Percentiles rank a stretch among this genome's conserved stretches.
These are phyloP conservation scores for Cadophora sp. DNA, from an alignment of 2,329 filamentous ascomycete species.

Conservation along the genomic window DNA sequence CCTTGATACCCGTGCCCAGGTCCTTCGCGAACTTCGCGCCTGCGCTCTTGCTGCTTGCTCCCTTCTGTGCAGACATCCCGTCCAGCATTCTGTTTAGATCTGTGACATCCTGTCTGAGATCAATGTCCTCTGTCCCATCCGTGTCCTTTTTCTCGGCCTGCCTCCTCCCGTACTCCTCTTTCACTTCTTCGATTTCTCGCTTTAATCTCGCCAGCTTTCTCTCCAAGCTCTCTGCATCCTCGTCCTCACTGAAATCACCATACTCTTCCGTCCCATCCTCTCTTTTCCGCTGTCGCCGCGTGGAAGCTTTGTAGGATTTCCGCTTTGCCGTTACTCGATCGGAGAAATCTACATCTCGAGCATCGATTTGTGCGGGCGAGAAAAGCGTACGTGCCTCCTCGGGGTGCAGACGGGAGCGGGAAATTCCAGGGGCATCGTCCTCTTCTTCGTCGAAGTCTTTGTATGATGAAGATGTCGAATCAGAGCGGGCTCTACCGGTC, in stretches of 20 bases:
- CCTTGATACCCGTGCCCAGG: slow-evolving; percentile 40
- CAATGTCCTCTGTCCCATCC: slow-evolving; percentile 46
- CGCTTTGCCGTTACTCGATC: slow-evolving; percentile 84
- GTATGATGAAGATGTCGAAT: slow-evolving; percentile 59
- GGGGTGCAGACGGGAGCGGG: slow-evolving; percentile 76
- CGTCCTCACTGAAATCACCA: slow-evolving; percentile 80
- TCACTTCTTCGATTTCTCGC: slow-evolving; percentile 79
- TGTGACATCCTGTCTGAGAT: slow-evolving; percentile 62
- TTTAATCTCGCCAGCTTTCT: slow-evolving; percentile 82
- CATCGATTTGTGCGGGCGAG: slow-evolving; percentile 75
- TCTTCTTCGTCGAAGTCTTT: slow-evolving; percentile 69
- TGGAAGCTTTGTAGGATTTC: slow-evolving; percentile 82
- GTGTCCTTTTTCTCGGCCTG: slow-evolving; percentile 53
- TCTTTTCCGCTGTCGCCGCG: slow-evolving; percentile 67
- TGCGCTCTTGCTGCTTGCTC: slow-evolving; percentile 24
- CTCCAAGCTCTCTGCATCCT: slow-evolving; percentile 76
- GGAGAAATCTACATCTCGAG: slow-evolving; percentile 83
- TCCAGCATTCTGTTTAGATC: slow-evolving; percentile 77
- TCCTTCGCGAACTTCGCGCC: slow-evolving; percentile 41
- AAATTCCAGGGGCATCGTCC: slow-evolving; percentile 72
- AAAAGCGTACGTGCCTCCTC: slow-evolving; percentile 84
- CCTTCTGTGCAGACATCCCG: slow-evolving; percentile 56
- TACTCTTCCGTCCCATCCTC: slow-evolving; percentile 70
- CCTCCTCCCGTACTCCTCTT: slow-evolving; percentile 63
- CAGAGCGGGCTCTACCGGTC: slow-evolving; percentile 56